phyloP scores from a whole-genome alignment of 2,329 filamentous ascomycete species.

The Xylariaceae sp. region DNA sequence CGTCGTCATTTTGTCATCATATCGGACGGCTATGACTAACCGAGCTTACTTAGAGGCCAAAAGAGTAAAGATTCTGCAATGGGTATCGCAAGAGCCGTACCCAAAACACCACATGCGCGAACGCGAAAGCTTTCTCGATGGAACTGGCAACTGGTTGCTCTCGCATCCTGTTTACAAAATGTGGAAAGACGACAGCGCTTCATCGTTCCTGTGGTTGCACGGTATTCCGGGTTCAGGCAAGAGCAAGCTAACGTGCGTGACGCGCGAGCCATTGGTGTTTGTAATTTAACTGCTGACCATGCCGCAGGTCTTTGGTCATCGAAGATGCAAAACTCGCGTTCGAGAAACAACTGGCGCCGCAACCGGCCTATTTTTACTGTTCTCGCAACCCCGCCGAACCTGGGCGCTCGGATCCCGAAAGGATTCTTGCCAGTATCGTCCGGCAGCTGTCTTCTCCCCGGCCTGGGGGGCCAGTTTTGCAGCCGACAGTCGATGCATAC shows the following conservation, averaged over 20 bases:
- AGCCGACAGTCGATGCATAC: neutral
- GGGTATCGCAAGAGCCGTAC: conserved; percentile 1
- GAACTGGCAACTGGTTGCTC: conserved; percentile 4
- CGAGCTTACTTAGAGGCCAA: neutral
- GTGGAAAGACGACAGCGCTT: conserved; percentile 8
- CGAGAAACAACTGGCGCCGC: neutral
- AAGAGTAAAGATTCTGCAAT: neutral
- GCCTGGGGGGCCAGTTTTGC: neutral
- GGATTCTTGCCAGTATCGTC: conserved; percentile 5
- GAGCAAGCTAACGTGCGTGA: conserved; percentile 6
- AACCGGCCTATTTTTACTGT: conserved; percentile 6
- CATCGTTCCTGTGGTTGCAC: conserved; percentile 3
- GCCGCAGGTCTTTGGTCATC: conserved; percentile 1
- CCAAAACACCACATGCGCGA: neutral
- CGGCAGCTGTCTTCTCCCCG: neutral
- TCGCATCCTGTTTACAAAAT: neutral
- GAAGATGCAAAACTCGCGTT: neutral
- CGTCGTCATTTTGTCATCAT: neutral
- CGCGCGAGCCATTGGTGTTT: neutral
- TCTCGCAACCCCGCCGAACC: conserved; percentile 5
- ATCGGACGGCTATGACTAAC: neutral
- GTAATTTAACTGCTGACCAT: neutral
- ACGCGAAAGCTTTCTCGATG: neutral
- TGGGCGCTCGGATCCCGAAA: neutral
- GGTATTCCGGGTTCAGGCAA: conserved; percentile 4